Percentiles rank a stretch among this genome's conserved stretches.
These are phyloP conservation scores for Pythium myriotylum DNA, from an alignment of 352 stramenopile species.

Conservation along the genomic window DNA sequence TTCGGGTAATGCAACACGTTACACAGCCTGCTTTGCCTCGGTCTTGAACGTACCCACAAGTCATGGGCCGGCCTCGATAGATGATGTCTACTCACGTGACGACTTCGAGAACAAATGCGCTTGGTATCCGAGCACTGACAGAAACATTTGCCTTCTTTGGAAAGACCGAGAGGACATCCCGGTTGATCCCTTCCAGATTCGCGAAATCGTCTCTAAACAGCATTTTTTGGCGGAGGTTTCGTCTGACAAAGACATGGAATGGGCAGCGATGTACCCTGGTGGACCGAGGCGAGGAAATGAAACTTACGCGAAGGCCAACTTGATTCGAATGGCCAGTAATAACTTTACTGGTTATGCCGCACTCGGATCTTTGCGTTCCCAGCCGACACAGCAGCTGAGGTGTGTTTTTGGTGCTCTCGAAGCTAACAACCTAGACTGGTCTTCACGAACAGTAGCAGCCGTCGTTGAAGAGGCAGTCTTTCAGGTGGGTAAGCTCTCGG, in stretches of 20 bases:
- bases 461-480: constrained; percentile 9
- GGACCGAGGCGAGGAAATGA: constrained; percentile 3
- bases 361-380: not conserved
- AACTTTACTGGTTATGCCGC: constrained; percentile 8
- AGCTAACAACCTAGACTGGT: constrained; percentile 11
- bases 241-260: not conserved
- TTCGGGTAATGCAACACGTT: too few species aligned
- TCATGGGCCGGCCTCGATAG: not conserved
- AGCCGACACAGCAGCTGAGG: constrained; percentile 10
- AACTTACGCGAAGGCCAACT: constrained; percentile 6
- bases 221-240: not conserved
- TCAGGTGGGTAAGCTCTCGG: constrained; percentile 5
- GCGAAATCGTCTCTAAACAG: not conserved
- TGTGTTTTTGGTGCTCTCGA: constrained; percentile 9
- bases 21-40: too few species aligned
- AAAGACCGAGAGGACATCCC: not conserved
- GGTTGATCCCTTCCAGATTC: constrained; percentile 15
- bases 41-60: not conserved
- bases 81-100: not conserved
- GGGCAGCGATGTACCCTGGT: not conserved
- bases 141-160: constrained; percentile 1
- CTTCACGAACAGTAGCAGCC: not conserved
- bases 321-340: not conserved
- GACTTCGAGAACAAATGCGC: not conserved
- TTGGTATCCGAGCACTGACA: not conserved